Percentiles rank a stretch among this genome's conserved stretches.
phyloP scores from a whole-genome alignment of 352 stramenopile genomes.

The Stramenopiles sp. region DNA sequence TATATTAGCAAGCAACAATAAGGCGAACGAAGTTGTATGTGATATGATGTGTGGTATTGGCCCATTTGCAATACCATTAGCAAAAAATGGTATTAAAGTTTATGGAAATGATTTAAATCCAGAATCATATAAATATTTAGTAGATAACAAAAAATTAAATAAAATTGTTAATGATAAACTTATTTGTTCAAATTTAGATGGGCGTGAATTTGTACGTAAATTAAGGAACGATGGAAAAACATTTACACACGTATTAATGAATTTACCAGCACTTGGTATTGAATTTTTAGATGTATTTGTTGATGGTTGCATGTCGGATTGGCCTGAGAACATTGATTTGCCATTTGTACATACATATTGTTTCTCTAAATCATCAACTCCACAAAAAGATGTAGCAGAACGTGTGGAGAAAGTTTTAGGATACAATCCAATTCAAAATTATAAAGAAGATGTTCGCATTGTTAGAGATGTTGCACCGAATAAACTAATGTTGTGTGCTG shows the following conservation, averaged over 20 bases:
- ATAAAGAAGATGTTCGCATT: slow-evolving; percentile 34
- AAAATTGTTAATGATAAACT: slow-evolving; percentile 51
- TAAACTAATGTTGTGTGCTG: slow-evolving; percentile 92
- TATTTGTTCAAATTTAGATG: slow-evolving; percentile 84
- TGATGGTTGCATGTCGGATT: slow-evolving; percentile 23
- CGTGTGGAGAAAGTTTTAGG: slow-evolving; percentile 29
- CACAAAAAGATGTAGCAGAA: slow-evolving; percentile 19
- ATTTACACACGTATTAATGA: slow-evolving; percentile 79
- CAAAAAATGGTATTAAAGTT: slow-evolving; percentile 47
- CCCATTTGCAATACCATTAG: slow-evolving; percentile 78
- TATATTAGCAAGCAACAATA: slow-evolving; percentile 25
- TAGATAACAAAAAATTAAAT: slow-evolving; percentile 11
- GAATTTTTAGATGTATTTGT: slow-evolving; percentile 75
- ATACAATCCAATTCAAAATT: slow-evolving; percentile 11
- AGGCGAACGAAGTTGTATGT: slow-evolving; percentile 63
- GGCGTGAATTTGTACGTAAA: slow-evolving; percentile 59
- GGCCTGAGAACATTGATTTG: slow-evolving; percentile 31
- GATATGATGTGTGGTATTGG: slow-evolving; percentile 89
- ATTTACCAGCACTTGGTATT: slow-evolving; percentile 71
- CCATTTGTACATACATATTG: slow-evolving; percentile 81
- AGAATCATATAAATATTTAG: slow-evolving; percentile 1
- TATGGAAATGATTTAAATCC: slow-evolving; percentile 83
- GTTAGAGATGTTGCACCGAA: slow-evolving; percentile 85
- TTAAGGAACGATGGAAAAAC: slow-evolving; percentile 28
- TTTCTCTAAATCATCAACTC: slow-evolving; percentile 48